Base-by-base conservation (phyloP, 371 early-diverging fungal species). In the Blakeslea trispora region DNA sequence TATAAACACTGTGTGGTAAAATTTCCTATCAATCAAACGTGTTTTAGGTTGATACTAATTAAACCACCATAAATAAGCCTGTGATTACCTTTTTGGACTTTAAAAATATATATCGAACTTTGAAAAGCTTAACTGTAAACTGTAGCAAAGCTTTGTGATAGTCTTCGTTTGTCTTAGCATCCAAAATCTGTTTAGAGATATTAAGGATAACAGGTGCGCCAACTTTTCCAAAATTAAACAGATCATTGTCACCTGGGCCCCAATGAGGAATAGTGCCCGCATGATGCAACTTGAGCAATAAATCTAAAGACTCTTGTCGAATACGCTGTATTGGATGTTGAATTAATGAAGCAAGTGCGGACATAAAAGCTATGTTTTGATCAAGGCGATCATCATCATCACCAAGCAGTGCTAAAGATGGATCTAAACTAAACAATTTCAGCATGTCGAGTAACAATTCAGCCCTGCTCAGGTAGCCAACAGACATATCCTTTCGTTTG, bases 361-460 rank as follows among this genome's bases (percentile, higher is more conserved):
- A 66, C 65, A 93, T 75, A 18, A 88, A 73, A 5, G 73, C 63
- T 37, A 77, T 68, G 56, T 87, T 85, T 53, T 89, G 87, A 23
- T 90, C 88, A 15, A 69, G 64, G 14, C 67, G 53, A 45, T 68
- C 69, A 9, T 19, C 19, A 28, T 65, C 70, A 15, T 62, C 45
- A 68, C 87, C 88, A 22, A 79, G 70, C 22, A 90, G 72, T 7
- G 86, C 88, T 46, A 91, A 61, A 23, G 77, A 50, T 1, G 90
- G 88, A 64, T 88, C 88, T 15, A 68, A 72, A 35, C 79, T 71
- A 64, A 88, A 93, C 55, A 88, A 75, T 59, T 81, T 81, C 28
- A 93, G 74, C 37, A 91, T 72, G 50, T 81, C 80, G 39, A 82
- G 54, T 2, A 92, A 63, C 6, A 93, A 64, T 51, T 92, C 92